Evolutionary conservation across 805 yeast species (phyloP), one percentile per base, ranked within the genome.

Genomic region (Suhomyces canberraensis): DNA sequence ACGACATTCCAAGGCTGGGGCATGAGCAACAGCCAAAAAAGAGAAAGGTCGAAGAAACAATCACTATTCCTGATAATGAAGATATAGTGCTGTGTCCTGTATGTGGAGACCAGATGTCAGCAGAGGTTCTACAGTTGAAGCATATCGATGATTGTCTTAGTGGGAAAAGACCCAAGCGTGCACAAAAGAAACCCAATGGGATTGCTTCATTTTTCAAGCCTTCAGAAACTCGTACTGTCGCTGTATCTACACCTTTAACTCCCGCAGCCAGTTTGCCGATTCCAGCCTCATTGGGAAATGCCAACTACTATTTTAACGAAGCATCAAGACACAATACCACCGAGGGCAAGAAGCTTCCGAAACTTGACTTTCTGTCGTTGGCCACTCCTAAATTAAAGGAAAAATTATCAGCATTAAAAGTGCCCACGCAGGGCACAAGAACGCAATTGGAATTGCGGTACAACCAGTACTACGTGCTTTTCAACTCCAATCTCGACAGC

Each of bases 401-500:
- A 31, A 79, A 79, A 51, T 61, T 90, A 11, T 35, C 66, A 1
- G 67, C 73, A 6, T 54, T 76, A 16, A 76, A 76, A 11, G 56
- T 90, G 5, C 75, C 89, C 0, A 67, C 78, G 0, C 57, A 54
- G 8, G 98, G 97, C 0, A 59, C 81, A 1, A 67, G 86, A 41
- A 61, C 60, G 11, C 81, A 76, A 44, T 51, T 89, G 47, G 90
- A 85, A 42, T 60, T 73, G 14, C 61, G 98, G 27, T 84, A 84
- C 52, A 81, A 78, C 43, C 91, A 89, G 46, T 90, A 79, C 64
- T 78, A 83, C 38, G 76, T 80, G 21, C 52, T 88, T 8, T 84
- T 81, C 79, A 90, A 90, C 52, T 81, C 95, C 9, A 88, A 88
- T 51, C 71, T 80, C 29, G 96, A 88, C 52, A 74, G 89, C 4